A percentile compares a stretch with the other conserved stretches of the same genome.
Evolutionary conservation across 23 red algal genomes (phyloP).

Genomic region (Chondrus crispus): DNA sequence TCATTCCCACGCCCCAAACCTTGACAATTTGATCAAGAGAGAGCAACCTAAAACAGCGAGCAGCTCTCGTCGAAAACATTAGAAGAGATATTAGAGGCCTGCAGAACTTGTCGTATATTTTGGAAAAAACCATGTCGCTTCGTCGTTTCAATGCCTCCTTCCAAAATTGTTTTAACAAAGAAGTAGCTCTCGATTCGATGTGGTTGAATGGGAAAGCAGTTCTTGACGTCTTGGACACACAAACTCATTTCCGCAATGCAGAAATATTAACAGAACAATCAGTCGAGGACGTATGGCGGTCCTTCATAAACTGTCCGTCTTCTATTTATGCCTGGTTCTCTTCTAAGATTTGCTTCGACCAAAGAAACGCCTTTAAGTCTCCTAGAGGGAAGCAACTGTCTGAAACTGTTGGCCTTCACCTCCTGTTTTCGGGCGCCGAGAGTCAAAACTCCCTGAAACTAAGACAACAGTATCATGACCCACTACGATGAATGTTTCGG

Average conservation of each 20-base stretch:
- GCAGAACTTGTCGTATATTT: no score
- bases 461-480: not conserved
- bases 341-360: not conserved
- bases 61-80: no score
- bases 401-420: not conserved
- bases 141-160: no score
- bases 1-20: not conserved
- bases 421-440: not conserved
- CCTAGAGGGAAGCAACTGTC: no score
- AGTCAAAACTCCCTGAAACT: not conserved
- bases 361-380: no score
- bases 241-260: not conserved
- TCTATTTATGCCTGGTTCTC: not conserved
- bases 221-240: not conserved
- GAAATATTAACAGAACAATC: not conserved
- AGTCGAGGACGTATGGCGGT: not conserved
- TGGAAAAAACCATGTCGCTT: no score
- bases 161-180: slow-evolving; percentile 35
- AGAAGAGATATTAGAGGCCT: no score
- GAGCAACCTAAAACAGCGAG: no score
- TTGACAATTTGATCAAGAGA: not conserved
- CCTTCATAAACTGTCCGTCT: not conserved
- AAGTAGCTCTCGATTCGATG: not conserved
- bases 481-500: not conserved
- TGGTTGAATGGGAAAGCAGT: not conserved